These are phyloP conservation scores for Penicillium janthinellum DNA, from an alignment of 2,329 filamentous ascomycete genomes.

Conservation along the genomic window DNA sequence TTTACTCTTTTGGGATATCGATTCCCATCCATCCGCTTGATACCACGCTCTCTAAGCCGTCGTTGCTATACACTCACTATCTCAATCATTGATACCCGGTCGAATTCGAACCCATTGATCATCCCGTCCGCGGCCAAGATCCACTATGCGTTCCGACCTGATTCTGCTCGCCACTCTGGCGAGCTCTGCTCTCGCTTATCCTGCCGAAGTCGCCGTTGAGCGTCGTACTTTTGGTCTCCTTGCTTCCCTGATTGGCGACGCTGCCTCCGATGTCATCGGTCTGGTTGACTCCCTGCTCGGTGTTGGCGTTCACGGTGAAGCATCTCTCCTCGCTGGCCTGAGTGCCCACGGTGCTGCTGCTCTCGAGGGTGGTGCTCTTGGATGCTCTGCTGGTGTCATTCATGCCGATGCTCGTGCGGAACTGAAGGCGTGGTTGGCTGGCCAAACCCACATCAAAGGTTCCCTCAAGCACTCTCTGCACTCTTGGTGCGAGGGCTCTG, in stretches of 20 bases:
- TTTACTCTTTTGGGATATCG: constrained; percentile 2
- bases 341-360: constrained; percentile 39
- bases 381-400: constrained; percentile 35
- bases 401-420: constrained; percentile 31
- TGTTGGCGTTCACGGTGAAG: constrained; percentile 20
- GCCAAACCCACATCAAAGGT: constrained; percentile 28
- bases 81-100: constrained; percentile 23
- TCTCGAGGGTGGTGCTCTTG: constrained; percentile 39
- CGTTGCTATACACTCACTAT: constrained; percentile 24
- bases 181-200: constrained; percentile 35
- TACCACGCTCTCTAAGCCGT: constrained; percentile 7
- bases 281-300: constrained; percentile 29
- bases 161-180: constrained; percentile 39
- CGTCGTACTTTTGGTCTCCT: constrained; percentile 30
- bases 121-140: not conserved
- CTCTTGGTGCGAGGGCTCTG: constrained; percentile 36
- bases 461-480: constrained; percentile 34
- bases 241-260: constrained; percentile 20
- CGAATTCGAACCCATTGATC: not conserved
- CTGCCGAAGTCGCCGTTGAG: constrained; percentile 30
- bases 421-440: constrained; percentile 34
- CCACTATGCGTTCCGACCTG: constrained; percentile 31
- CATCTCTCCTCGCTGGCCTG: constrained; percentile 32
- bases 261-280: constrained; percentile 25
- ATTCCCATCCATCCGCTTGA: not conserved